A percentile compares a stretch with the other conserved stretches of the same genome.
Conservation (phyloP, 116 monocot genomes). For the Posidonia oceanica region DNA sequence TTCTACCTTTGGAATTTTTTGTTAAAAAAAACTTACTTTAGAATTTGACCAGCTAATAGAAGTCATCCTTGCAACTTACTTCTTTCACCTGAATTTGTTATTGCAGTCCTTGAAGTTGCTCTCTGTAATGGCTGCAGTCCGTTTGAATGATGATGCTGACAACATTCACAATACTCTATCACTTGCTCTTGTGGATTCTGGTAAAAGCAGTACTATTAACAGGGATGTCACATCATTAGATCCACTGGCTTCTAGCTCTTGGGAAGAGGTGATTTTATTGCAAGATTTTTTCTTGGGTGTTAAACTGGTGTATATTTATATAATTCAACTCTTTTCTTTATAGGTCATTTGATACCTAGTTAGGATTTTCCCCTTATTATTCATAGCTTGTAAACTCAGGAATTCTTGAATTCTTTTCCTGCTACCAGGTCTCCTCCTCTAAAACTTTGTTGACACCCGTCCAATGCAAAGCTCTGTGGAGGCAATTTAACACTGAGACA, state of each 20-base stretch:
- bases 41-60: too few species aligned
- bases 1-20: too few species aligned
- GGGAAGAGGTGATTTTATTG: slow-evolving; percentile 63
- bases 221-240: slow-evolving; percentile 54
- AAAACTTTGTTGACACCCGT: slow-evolving; percentile 77
- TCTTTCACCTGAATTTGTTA: neutral
- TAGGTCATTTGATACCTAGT: too few species aligned
- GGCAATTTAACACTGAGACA: slow-evolving; percentile 80
- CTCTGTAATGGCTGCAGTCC: slow-evolving; percentile 80
- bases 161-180: slow-evolving; percentile 73
- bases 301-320: too few species aligned
- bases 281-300: neutral
- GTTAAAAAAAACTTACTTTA: too few species aligned
- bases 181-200: slow-evolving; percentile 48
- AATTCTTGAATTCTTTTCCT: neutral
- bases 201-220: slow-evolving; percentile 20
- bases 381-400: too few species aligned
- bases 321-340: too few species aligned
- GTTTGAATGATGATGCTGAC: slow-evolving; percentile 74
- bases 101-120: slow-evolving; percentile 91
- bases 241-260: slow-evolving; percentile 83
- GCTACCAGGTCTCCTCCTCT: slow-evolving; percentile 35
- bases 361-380: too few species aligned
- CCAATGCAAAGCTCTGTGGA: slow-evolving; percentile 88
- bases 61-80: too few species aligned